Percentiles rank a stretch among this genome's conserved stretches.
These are phyloP conservation scores for Zancudomyces culisetae DNA, from an alignment of 371 early-diverging fungal genomes.

Conservation along the genomic window DNA sequence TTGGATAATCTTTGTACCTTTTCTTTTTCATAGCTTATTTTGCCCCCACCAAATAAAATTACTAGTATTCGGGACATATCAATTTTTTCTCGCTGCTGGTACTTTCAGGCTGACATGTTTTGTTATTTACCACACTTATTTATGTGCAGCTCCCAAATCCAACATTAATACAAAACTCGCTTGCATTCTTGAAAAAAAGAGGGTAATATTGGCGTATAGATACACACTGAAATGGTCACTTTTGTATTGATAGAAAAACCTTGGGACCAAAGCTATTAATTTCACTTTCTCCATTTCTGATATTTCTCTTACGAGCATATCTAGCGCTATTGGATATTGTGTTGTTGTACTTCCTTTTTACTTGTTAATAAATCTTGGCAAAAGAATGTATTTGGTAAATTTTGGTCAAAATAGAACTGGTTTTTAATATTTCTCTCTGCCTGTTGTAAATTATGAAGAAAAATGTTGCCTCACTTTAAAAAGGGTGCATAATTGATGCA, in stretches of 20 bases:
- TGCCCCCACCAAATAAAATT: not conserved
- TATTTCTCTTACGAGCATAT: too few relatives aligned
- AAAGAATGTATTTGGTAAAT: too few relatives aligned
- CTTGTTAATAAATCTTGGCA: too few relatives aligned
- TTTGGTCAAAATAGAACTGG: not conserved
- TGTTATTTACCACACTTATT: not conserved
- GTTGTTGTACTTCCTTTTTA: too few relatives aligned
- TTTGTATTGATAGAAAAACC: too few relatives aligned
- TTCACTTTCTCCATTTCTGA: too few relatives aligned
- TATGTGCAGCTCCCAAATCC: not conserved
- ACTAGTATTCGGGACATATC: not conserved
- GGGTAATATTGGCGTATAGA: too few relatives aligned
- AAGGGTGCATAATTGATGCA: not conserved
- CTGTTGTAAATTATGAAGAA: not conserved
- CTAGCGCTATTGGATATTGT: too few relatives aligned
- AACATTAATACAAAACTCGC: too few relatives aligned
- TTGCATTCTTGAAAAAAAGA: too few relatives aligned
- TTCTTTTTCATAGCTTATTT: not conserved
- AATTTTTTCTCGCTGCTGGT: not conserved
- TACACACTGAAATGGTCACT: too few relatives aligned
- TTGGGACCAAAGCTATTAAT: too few relatives aligned
- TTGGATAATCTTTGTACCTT: slow-evolving; percentile 11
- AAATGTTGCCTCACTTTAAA: not conserved
- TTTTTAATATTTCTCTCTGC: not conserved
- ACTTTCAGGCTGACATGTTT: not conserved